Evolutionary conservation across 2,329 filamentous ascomycete genomes (phyloP), one percentile per base, ranked within the genome.

Genomic region (Aspergillus fructus): DNA sequence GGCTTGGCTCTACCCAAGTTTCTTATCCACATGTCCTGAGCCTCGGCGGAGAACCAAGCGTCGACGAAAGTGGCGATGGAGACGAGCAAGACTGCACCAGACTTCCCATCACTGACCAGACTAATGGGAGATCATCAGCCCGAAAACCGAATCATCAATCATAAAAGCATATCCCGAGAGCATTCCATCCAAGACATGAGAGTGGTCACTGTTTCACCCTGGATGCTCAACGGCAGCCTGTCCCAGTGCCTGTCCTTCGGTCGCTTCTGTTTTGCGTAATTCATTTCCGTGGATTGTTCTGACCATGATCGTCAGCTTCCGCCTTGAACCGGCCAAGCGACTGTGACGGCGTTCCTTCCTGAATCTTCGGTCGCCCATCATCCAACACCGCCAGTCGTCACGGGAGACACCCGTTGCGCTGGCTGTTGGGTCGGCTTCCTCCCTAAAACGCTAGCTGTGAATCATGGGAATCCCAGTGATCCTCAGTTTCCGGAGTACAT

Each of bases 111-210:
- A 17, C 27, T 37, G 17, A 23, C 15, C 41, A 30, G 37, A 53
- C 49, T 49, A 52, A 41, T 45, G 56, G 59, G 46, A 59, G 62
- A 65, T 65, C 62, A 63, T 56, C 62, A 52, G 45, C 42, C 48
- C 53, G 57, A 60, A 53, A 49, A 46, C 54, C 43, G 42, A 49
- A 30, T 39, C 13, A 37, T 61, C 56, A 30, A 30, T 11, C 27
- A 30, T 9, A 11, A 30, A 30, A 3, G 9, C 27, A 30, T 30
- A 30, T 54, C 24, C 39, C 37, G 33, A 30, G 34, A 37, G 17
- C 41, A 53, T 53, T 13, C 21, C 50, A 45, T 33, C 27, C 50
- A 45, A 45, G 50, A 34, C 50, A 34, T 39, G n/a, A 40, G 13
- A 40, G 23, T 33, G 21, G 21, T 37, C 23, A 45, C 27, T 53